These are phyloP conservation scores for Talaromyces atroroseus DNA, from an alignment of 2,329 filamentous ascomycete species.

Conservation along the genomic window DNA sequence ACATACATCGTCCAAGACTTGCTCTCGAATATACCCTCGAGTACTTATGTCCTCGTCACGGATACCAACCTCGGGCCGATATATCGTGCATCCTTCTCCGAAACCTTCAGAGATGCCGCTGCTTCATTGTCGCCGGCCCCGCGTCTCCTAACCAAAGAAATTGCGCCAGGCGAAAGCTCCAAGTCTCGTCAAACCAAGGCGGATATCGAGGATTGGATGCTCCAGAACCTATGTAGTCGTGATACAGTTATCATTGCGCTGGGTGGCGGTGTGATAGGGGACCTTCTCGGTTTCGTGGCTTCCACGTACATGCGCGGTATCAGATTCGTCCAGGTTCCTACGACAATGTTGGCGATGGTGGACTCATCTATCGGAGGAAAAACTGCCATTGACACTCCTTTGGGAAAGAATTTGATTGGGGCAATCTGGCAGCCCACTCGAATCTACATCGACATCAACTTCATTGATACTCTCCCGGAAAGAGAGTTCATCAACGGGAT, in stretches of 20 bases:
- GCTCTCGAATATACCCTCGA: constrained; percentile 68
- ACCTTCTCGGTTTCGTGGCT: constrained; percentile 95
- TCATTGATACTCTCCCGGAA: constrained; percentile 82
- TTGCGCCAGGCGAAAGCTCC: constrained; percentile 86
- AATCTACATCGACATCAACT: constrained; percentile 90
- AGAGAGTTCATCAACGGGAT: constrained; percentile 97
- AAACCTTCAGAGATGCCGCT: constrained; percentile 53
- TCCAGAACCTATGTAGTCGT: constrained; percentile 80
- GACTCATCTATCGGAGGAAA: constrained; percentile 98
- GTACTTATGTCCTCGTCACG: constrained; percentile 93
- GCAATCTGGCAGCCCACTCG: constrained; percentile 94
- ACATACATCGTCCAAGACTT: constrained; percentile 77
- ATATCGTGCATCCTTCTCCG: constrained; percentile 74
- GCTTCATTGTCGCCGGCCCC: constrained; percentile 46
- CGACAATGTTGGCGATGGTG: constrained; percentile 92
- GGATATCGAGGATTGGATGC: constrained; percentile 95
- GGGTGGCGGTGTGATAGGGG: constrained; percentile 93
- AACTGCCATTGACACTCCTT: constrained; percentile 92
- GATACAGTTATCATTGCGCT: constrained; percentile 94
- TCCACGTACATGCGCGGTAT: constrained; percentile 98
- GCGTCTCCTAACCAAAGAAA: constrained; percentile 76
- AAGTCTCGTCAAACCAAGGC: constrained; percentile 92
- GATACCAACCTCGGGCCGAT: constrained; percentile 82
- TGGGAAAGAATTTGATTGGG: constrained; percentile 93
- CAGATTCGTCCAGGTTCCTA: constrained; percentile 93